phyloP scores from a whole-genome alignment of 257 asterid species.

The Datura wrightii region DNA sequence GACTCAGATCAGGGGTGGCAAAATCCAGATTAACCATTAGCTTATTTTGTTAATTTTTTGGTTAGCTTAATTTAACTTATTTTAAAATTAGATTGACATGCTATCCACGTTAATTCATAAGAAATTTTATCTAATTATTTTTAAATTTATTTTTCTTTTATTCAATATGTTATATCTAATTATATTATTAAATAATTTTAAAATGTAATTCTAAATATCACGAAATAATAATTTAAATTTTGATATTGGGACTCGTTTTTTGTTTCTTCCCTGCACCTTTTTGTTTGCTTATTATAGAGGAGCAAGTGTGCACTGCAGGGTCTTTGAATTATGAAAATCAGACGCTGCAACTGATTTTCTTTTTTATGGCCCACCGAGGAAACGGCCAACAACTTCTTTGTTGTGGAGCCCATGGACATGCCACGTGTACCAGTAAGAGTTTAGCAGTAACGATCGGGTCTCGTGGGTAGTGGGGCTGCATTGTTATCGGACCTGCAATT shows the following conservation, averaged over 20 bases:
- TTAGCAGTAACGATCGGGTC: background rate
- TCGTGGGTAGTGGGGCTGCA: background rate
- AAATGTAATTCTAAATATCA: background rate
- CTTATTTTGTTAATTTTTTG: too few relatives aligned
- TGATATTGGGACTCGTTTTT: background rate
- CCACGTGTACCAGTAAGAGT: background rate
- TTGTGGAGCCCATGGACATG: background rate
- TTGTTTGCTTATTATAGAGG: constrained; percentile 1
- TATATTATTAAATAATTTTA: too few relatives aligned
- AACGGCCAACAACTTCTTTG: background rate
- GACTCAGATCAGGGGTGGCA: too few relatives aligned
- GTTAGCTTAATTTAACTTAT: too few relatives aligned
- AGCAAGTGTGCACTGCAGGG: constrained; percentile 10
- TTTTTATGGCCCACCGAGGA: background rate
- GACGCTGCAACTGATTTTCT: background rate
- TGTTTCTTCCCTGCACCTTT: background rate
- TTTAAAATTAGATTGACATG: too few relatives aligned
- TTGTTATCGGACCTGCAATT: background rate
- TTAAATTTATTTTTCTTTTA: too few relatives aligned
- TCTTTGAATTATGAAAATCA: background rate
- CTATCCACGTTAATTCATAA: too few relatives aligned
- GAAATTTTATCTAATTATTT: too few relatives aligned
- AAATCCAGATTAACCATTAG: too few relatives aligned
- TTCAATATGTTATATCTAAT: too few relatives aligned
- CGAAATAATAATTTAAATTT: background rate